Evolutionary conservation across 164 flowering plant genomes (phyloP), one percentile per base, ranked within the genome.

Genomic region (Magnolia officinalis): DNA sequence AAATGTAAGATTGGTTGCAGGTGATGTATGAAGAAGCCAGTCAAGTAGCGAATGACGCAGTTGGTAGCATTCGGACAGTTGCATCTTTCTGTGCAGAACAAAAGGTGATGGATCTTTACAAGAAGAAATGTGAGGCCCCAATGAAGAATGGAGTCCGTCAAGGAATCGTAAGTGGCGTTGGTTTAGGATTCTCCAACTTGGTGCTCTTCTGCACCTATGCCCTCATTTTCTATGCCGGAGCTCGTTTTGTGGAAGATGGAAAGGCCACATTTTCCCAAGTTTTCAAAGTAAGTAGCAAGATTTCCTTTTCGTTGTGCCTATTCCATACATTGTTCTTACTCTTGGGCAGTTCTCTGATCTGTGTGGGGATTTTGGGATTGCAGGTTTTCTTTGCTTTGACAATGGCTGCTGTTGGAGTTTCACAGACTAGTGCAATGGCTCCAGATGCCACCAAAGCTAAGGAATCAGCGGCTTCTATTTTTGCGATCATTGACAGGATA

Each of bases 341-440:
- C 31, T 2, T 50, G 18, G 52, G 11, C 16, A 20, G 8, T 31
- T 16, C 18, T 21, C 6, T 75, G 65, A 68, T 20, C 19, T 29
- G n/a, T 1, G 16, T 2, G 31, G 19, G 8, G 21, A 8, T 58
- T 20, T 70, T 20, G 18, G n/a, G 49, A 50, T 11, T 21, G 82
- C 83, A 89, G 92, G 92, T 88, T 64, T 89, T 89, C 85, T 88
- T 88, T 82, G 91, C 90, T 73, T 63, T 89, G 72, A 82, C 91
- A 21, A 80, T 88, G 59, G 63, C 89, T 24, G 88, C 90, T 29
- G 13, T 82, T 1, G 89, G 90, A 31, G 75, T 90, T 72, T 88
- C 92, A n/a, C 86, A 87, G n/a, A 77, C 86, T 13, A 75, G 87
- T 61, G 63, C 76, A 29, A 1, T 86, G 18, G 80, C 81, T 52